Evolutionary conservation across 768 basidiomycete species (phyloP), one percentile per base, ranked within the genome.

Genomic region (Naganishia antarctica): DNA sequence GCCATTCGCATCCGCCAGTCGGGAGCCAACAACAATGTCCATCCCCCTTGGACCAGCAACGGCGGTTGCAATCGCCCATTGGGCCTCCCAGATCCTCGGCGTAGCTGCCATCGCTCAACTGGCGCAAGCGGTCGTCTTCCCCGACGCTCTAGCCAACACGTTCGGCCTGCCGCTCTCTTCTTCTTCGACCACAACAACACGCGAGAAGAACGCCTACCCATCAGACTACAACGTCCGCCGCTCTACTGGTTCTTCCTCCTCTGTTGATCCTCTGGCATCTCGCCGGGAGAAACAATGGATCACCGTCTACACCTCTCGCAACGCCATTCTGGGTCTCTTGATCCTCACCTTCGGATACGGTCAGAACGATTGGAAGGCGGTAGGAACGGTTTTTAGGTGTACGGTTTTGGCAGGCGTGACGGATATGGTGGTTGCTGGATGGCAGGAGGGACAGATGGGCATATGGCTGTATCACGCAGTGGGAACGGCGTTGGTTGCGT

Each of bases 321-420:
- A 51, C 13, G 50, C 50, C 31, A 29, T 51, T 21, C 50, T 51
- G 2, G 50, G 50, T 16, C 50, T 51, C 31, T 21, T 51, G 50
- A 51, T 51, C 31, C 28, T 51, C 26, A 34, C 29, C 4, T 51
- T 51, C 6, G 50, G 50, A 1, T 51, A 51, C 31, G 50, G 50
- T 7, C 50, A 51, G 18, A 51, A 51, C 50, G 21, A 51, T 13
- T 51, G 50, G 50, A 51, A 51, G 31, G 50, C 50, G 4, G 50
- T 51, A 4, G 50, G 50, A n/a, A 51, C 50, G 18, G 50, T 51
- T 28, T 51, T 51, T 31, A 51, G 32, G n/a, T 51, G 50, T n/a
- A 51, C 50, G 2, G 13, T 51, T 13, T 21, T 51, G 50, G 50
- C 50, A 13, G 50, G 50, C 28, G 31, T 51, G 5, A 51, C 50